Conservation (phyloP, 1,139 yeast species). For the Pichia kudriavzevii region DNA sequence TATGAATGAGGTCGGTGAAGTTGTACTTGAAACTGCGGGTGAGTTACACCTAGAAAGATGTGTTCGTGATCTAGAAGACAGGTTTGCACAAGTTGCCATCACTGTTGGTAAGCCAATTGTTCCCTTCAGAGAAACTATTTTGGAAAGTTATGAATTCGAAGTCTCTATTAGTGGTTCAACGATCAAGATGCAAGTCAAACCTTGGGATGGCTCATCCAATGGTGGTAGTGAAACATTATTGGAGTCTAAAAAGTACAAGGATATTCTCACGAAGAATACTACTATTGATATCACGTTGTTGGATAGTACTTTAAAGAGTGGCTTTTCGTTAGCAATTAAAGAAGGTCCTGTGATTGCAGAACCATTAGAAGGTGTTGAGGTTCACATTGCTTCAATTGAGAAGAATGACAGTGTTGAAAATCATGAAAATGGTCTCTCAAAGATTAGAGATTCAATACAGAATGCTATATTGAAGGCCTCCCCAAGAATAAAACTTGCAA, state of each 20-base stretch:
- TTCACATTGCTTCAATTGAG: conserved; percentile 44
- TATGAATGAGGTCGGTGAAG: conserved; percentile 84
- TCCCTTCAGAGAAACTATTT: conserved; percentile 86
- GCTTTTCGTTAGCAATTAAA: conserved; percentile 73
- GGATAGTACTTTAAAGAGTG: conserved; percentile 46
- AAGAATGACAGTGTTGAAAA: conserved; percentile 31
- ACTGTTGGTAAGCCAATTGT: conserved; percentile 87
- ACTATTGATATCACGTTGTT: conserved; percentile 30
- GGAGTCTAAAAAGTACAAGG: conserved; percentile 36
- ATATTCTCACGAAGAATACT: conserved; percentile 69
- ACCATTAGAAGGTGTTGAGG: conserved; percentile 75
- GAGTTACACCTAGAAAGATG: conserved; percentile 90
- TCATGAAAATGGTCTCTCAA: conserved; percentile 63
- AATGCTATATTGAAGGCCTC: conserved; percentile 68
- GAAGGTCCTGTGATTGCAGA: conserved; percentile 90
- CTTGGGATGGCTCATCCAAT: background rate
- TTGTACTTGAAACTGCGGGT: conserved; percentile 90
- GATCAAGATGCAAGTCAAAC: conserved; percentile 23
- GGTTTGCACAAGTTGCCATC: conserved; percentile 90
- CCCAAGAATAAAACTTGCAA: conserved; percentile 84
- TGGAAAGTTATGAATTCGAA: conserved; percentile 28
- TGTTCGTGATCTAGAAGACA: conserved; percentile 74
- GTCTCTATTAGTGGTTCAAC: conserved; percentile 29
- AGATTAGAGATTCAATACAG: conserved; percentile 68
- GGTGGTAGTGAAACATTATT: conserved; percentile 2